Percentiles rank a stretch among this genome's conserved stretches.
Evolutionary conservation across 2,329 filamentous ascomycete species (phyloP).

Genomic region (Cylindrodendrum hubeiense): DNA sequence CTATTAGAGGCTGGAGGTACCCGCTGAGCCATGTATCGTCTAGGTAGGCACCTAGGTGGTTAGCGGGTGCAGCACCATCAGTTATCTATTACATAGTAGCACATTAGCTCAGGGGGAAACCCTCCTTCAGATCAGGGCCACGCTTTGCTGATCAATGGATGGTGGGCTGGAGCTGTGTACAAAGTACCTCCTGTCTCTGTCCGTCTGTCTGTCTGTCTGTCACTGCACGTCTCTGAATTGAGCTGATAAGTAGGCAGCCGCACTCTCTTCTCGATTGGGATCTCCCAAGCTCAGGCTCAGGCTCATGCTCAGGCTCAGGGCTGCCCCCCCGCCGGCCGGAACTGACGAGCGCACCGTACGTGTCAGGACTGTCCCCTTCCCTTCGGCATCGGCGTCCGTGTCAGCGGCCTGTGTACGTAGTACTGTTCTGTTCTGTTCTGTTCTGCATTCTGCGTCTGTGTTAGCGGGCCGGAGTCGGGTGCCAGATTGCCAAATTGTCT

Average conservation of each 20-base stretch:
- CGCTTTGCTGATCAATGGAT: neutral
- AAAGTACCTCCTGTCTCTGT: neutral
- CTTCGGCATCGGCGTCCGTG: neutral
- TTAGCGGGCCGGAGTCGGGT: constrained; percentile 5
- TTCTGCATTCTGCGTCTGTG: constrained; percentile 7
- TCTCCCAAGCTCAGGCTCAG: too few species aligned
- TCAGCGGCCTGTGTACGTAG: neutral
- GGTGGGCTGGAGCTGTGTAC: neutral
- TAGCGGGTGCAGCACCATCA: neutral
- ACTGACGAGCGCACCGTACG: neutral
- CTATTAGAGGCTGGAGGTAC: neutral
- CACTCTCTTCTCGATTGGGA: neutral
- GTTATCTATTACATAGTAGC: too few species aligned
- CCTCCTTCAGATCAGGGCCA: neutral
- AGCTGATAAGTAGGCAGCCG: constrained; percentile 2
- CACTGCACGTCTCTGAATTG: neutral
- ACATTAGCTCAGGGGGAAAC: constrained; percentile 19
- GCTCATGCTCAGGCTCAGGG: too few species aligned
- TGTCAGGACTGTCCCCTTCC: neutral
- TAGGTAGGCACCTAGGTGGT: too few species aligned
- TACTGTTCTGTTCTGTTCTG: neutral
- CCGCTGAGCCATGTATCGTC: neutral
- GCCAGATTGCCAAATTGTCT: constrained; percentile 11
- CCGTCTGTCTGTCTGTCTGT: neutral
- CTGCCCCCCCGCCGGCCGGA: neutral